Base-by-base conservation (phyloP, 2,329 filamentous ascomycete genomes). In the Talaromyces sp. region DNA sequence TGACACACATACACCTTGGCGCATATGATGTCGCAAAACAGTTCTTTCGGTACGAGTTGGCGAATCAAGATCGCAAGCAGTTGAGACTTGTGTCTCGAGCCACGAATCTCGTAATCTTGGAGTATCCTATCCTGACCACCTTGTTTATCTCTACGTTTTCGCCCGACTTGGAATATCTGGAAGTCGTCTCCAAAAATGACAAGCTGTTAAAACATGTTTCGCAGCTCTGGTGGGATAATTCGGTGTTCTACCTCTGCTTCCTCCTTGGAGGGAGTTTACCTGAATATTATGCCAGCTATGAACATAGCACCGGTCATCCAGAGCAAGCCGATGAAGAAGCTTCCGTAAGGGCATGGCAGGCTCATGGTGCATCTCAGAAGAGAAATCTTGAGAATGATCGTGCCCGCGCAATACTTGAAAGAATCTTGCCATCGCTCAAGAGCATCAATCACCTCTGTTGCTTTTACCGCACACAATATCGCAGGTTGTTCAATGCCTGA, bases 91-190 rank as follows among this genome's bases (percentile, higher is more conserved):
- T 64, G 43, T 64, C 54, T 41, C 54, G 19, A 17, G 35, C 41
- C 15, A 17, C 25, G 9, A 50, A 66, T 19, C 15, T 37, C 9
- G 45, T 59, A 5, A 13, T 62, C 3, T 22, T 62, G 22, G 50
- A 52, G 3, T 61, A 49, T 45, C 61, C 61, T 3, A 35, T 60
- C 25, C 22, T 63, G 33, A 50, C 19, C 5, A 33, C 13, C 2
- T 19, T 66, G 7, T 59, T 45, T 15, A 45, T 66, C 3, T 66
- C 61, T 6, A 63, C 64, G 3, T 43, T 63, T 19, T 0, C 9
- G 22, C 52, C 43, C 11, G 64, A 66, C 33, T 22, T 66, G 3
- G 52, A 60, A 3, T 62, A 54, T 19, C 27, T 66, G 6, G 35
- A 63, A 22, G 15, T 35, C 1, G 39, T 66, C n/a, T 59, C 60